Percentiles rank a stretch among this genome's conserved stretches.
phyloP scores from a whole-genome alignment of 164 flowering plant species.

The Annona squamosa region DNA sequence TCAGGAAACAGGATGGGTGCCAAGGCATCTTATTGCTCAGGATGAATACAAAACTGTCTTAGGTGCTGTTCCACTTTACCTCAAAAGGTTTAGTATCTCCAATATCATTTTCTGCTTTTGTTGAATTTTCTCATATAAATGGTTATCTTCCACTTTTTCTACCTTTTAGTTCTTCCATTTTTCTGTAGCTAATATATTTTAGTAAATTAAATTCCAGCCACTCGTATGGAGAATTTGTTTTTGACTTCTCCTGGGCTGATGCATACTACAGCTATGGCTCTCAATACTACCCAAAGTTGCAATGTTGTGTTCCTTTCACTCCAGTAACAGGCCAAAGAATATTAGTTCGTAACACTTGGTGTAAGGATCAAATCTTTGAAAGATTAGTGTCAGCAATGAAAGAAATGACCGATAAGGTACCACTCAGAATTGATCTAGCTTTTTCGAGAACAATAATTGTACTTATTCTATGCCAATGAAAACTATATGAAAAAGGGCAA shows the following conservation, averaged over 20 bases:
- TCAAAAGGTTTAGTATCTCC: conserved; percentile 64
- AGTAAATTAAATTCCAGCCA: conserved; percentile 55
- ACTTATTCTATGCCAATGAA: not conserved
- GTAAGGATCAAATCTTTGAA: conserved; percentile 69
- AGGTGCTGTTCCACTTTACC: conserved; percentile 90
- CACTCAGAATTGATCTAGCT: not conserved
- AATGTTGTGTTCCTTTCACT: conserved; percentile 90
- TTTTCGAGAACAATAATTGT: not conserved
- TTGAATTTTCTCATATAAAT: not conserved
- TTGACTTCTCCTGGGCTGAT: conserved; percentile 96
- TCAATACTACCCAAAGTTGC: conserved; percentile 83
- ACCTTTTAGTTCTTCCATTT: conserved; percentile 1
- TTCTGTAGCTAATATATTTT: conserved; percentile 14
- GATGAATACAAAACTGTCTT: conserved; percentile 63
- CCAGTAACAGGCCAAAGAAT: conserved; percentile 93
- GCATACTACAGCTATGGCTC: conserved; percentile 76
- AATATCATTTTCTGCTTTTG: conserved; percentile 1
- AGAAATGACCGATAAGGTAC: conserved; percentile 69
- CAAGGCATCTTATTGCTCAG: conserved; percentile 69
- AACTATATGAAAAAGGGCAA: not conserved
- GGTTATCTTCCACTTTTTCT: not conserved
- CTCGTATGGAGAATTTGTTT: conserved; percentile 93
- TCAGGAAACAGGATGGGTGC: conserved; percentile 94
- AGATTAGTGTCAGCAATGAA: conserved; percentile 60
- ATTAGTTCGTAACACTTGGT: conserved; percentile 51